phyloP scores from a whole-genome alignment of 345 rosid genomes.

The Populus tremula region DNA sequence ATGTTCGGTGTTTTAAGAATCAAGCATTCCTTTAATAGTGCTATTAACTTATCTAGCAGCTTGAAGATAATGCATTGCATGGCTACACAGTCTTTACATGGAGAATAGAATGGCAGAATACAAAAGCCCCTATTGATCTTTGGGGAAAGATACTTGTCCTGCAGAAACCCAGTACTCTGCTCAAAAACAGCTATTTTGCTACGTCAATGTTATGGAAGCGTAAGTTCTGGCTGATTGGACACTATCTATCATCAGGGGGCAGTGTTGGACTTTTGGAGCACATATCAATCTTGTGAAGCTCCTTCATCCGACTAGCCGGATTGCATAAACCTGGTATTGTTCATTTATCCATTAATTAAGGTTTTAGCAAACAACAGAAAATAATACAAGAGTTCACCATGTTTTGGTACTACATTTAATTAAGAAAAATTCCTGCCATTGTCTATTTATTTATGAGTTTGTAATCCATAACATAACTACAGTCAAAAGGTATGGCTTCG shows the following conservation, averaged over 20 bases:
- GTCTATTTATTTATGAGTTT: too few species aligned
- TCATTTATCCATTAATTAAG: background rate
- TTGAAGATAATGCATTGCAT: background rate
- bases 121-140: background rate
- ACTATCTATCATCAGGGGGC: constrained; percentile 48
- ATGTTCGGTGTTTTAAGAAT: too few species aligned
- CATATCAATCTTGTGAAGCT: constrained; percentile 60
- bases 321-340: constrained; percentile 62
- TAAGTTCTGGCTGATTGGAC: background rate
- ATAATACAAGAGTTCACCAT: background rate
- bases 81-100: background rate
- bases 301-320: constrained; percentile 52
- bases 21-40: too few species aligned
- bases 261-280: constrained; percentile 81
- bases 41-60: background rate
- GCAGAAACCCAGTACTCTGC: background rate
- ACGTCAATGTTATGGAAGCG: background rate
- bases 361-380: background rate
- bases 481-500: background rate
- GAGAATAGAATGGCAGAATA: background rate
- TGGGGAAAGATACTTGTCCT: background rate
- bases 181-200: background rate
- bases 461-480: too few species aligned
- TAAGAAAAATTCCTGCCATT: background rate
- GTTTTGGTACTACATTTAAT: background rate